Percentiles rank a stretch among this genome's conserved stretches.
Conservation (phyloP, 768 basidiomycete species). For the Hericium coralloides region DNA sequence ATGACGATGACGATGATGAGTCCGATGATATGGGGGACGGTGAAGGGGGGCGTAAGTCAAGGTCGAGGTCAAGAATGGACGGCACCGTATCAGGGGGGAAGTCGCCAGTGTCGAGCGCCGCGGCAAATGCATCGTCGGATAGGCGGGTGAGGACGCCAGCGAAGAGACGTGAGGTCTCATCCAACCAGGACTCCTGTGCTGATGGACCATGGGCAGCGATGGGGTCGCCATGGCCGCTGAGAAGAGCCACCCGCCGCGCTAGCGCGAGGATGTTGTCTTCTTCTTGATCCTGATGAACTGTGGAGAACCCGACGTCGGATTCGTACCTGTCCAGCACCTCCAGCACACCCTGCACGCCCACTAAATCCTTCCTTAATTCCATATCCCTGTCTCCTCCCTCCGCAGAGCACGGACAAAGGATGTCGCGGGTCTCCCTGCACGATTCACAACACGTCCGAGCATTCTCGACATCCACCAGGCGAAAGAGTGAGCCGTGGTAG, state of each 20-base stretch:
- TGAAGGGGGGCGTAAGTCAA: constrained; percentile 6
- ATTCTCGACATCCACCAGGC: neutral
- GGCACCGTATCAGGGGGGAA: constrained; percentile 7
- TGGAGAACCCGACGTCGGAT: constrained; percentile 3
- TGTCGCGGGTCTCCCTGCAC: constrained; percentile 9
- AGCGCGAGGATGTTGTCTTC: constrained; percentile 4
- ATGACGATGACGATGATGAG: too few relatives aligned
- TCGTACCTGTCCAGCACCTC: constrained; percentile 4
- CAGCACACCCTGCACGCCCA: constrained; percentile 2
- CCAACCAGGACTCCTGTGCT: constrained; percentile 1
- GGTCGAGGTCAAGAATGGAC: constrained; percentile 16
- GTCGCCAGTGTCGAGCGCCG: constrained; percentile 3
- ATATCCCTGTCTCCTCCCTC: neutral
- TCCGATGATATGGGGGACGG: too few relatives aligned
- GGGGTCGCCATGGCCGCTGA: constrained; percentile 4
- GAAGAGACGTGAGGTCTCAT: constrained; percentile 3
- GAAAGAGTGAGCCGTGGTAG: constrained; percentile 5
- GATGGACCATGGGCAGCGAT: neutral
- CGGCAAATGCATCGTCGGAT: constrained; percentile 6
- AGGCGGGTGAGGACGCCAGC: constrained; percentile 9
- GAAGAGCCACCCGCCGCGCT: constrained; percentile 12
- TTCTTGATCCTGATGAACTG: neutral
- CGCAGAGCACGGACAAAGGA: neutral
- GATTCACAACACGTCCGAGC: constrained; percentile 5
- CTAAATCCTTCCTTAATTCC: neutral